These are phyloP conservation scores for Acarospora socialis DNA, from an alignment of 2,329 filamentous ascomycete species.

Conservation along the genomic window DNA sequence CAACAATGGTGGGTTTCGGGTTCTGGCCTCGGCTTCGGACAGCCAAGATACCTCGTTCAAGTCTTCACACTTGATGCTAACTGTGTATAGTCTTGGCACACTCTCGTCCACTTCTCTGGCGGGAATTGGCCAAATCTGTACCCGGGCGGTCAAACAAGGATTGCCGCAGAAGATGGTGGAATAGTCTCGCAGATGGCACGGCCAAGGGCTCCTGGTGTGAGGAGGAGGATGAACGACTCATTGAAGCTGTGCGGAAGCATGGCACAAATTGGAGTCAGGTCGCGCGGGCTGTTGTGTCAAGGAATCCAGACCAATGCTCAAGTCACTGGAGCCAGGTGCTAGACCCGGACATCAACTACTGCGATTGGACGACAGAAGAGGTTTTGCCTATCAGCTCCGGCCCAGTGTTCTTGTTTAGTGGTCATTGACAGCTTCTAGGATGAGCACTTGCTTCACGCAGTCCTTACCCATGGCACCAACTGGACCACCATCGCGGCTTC, in stretches of 20 bases:
- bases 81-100: neutral
- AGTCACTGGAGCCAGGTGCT: conserved; percentile 8
- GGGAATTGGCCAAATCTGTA: conserved; percentile 8
- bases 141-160: conserved; percentile 10
- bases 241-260: conserved; percentile 4
- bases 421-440: conserved; percentile 5
- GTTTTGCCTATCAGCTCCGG: neutral
- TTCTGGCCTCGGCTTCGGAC: too few relatives aligned
- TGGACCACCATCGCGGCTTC: conserved; percentile 5
- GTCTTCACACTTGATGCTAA: too few relatives aligned
- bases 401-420: neutral
- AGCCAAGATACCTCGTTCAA: too few relatives aligned
- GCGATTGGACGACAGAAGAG: conserved; percentile 7
- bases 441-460: conserved; percentile 5
- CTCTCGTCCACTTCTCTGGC: conserved; percentile 4
- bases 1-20: conserved; percentile 3
- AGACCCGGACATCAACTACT: conserved; percentile 7
- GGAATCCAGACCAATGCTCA: conserved; percentile 8
- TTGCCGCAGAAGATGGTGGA: conserved; percentile 10
- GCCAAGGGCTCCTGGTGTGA: conserved; percentile 9
- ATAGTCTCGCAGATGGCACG: conserved; percentile 6
- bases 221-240: conserved; percentile 6
- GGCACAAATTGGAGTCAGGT: conserved; percentile 8
- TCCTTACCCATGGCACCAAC: conserved; percentile 6
- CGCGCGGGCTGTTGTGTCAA: conserved; percentile 2